Base-by-base conservation (phyloP, 768 basidiomycete species). In the Leccinum aurantiacum region DNA sequence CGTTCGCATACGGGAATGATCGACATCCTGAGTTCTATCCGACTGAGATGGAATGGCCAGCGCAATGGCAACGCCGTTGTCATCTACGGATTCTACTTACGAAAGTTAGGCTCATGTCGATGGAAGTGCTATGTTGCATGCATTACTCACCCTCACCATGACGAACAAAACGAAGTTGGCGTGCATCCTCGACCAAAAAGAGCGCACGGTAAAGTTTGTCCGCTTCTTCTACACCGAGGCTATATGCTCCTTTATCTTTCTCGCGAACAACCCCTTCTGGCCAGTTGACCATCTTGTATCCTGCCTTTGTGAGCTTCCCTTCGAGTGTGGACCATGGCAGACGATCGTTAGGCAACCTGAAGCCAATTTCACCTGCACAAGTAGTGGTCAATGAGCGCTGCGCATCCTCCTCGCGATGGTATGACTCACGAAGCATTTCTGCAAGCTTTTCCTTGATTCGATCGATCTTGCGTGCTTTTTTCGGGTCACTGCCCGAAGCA, bases 351-450 rank as follows among this genome's bases (percentile, higher is more conserved):
- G 27, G 17, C 6, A 55, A 19, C 5, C 22, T 22, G 19, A 55
- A 22, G 2, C 38, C 38, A 6, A 55, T 55, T 3, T 55, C 44
- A 11, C 38, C 44, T 55, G 22, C 2, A 54, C n/a, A 17, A 3
- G 17, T 29, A 4, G 49, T 1, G 14, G 24, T 10, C 15, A 13
- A 4, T 11, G 7, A 19, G 3, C 1, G 15, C 10, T 10, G 11
- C 4, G 4, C n/a, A 11, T n/a, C n/a, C 4, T 19, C n/a, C 44
- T 19, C 1, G 9, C 3, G 5, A 49, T 8, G 7, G 10, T 15
- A 50, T 14, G 9, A 58, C 63, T 53, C 9, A 64, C 63, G 53
- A 53, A 64, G 59, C 64, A 63, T 60, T 1, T 53, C 13, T 9
- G 56, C 33, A 2, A 62, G 55, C 8, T 22, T 44, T 10, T 54